These are phyloP conservation scores for Paramecium sonneborni DNA, from an alignment of 73 alveolate species.

Conservation along the genomic window DNA sequence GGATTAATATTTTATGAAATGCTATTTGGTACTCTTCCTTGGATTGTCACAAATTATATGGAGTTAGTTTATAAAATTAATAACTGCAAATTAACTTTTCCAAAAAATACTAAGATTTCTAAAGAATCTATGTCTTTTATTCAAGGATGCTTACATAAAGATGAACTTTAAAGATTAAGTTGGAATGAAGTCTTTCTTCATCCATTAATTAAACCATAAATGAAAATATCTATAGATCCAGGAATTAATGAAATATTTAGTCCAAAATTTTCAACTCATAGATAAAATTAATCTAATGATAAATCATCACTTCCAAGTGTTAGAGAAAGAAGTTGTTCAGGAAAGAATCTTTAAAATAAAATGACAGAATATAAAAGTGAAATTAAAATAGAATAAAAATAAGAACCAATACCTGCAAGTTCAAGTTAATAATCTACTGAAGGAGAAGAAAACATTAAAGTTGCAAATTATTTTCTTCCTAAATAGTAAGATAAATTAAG, in stretches of 20 bases:
- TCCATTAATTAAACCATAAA: constrained; percentile 3
- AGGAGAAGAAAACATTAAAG: neutral
- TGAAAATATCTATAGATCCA: neutral
- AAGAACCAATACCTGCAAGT: neutral
- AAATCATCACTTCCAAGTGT: constrained; percentile 2
- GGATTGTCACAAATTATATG: constrained; percentile 59
- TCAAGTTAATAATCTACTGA: neutral
- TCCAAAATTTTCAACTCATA: constrained; percentile 9
- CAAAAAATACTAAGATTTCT: constrained; percentile 33
- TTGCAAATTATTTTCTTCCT: neutral
- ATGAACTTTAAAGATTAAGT: neutral
- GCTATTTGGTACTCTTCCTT: constrained; percentile 66
- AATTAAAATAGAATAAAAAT: neutral
- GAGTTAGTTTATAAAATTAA: constrained; percentile 48
- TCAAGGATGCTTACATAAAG: constrained; percentile 31
- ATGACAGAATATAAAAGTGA: neutral
- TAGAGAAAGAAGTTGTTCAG: constrained; percentile 54
- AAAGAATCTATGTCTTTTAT: neutral
- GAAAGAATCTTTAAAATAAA: neutral
- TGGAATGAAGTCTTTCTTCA: constrained; percentile 35
- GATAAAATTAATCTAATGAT: neutral
- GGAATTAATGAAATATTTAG: neutral
- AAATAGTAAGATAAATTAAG: neutral
- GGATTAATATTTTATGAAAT: constrained; percentile 69
- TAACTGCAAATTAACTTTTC: constrained; percentile 10